Evolutionary conservation across 257 asterid species (phyloP), one percentile per base, ranked within the genome.

Genomic region (Penstemon barbatus): DNA sequence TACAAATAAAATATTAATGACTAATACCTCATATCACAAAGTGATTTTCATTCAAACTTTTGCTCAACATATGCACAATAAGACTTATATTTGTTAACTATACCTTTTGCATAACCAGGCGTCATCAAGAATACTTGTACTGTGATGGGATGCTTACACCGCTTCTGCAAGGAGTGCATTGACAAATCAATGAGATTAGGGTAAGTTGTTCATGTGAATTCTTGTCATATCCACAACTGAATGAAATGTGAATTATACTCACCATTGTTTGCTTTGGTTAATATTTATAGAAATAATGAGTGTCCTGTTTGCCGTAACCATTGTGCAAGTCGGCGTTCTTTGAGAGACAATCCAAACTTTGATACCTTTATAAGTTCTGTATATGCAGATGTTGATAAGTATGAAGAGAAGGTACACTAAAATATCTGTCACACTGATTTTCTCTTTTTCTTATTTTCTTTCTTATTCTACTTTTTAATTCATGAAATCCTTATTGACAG

Each of bases 231-330:
- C 33, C 33, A 25, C 2, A 25, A 25, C 33, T 25, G 33, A 25
- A 25, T 25, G 33, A 25, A 25, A 25, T 46, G 12, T 46, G 52
- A n/a, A 43, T n/a, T 12, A 39, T 8, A 18, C 3, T 15, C 18
- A 7, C 43, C 13, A 36, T 3, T 3, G 15, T 64, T 55, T 54
- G 52, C 18, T 37, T 37, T 33, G n/a, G 60, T 5, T 8, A 66
- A 43, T 37, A 5, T 49, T 44, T 76, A 73, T 71, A 79, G 87
- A 81, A 80, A 82, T 50, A 85, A 80, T 6, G 86, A 85, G 63
- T 85, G 87, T 55, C 90, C 87, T 63, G 81, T 86, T 41, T 85
- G 90, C 72, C 86, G 90, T 58, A 77, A 55, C 38, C 86, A 80
- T 65, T 82, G 86, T 71, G 73, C 88, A 11, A 78, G 86, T 71